Evolutionary conservation across 139 green algal species (phyloP).

Genomic region (Tetradesmus lagerheimii): DNA sequence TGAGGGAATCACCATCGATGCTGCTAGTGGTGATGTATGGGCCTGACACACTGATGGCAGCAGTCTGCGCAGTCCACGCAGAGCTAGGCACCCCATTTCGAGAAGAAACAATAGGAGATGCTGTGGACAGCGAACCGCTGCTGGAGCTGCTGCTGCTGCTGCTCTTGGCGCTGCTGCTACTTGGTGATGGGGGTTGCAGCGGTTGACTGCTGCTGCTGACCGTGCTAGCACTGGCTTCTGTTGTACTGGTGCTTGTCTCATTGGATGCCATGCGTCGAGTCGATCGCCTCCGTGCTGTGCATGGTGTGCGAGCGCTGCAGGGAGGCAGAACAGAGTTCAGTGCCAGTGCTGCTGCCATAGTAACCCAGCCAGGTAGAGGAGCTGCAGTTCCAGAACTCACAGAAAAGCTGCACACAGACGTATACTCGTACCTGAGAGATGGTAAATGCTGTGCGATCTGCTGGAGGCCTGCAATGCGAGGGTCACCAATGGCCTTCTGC

Average conservation of each 20-base stretch:
- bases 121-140: neutral
- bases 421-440: neutral
- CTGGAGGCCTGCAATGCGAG: neutral
- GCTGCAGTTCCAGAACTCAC: neutral
- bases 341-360: neutral
- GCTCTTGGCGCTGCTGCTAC: neutral
- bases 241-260: neutral
- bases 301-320: neutral
- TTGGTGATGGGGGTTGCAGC: neutral
- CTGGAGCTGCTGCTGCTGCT: conserved; percentile 1
- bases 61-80: neutral
- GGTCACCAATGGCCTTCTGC: neutral
- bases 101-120: neutral
- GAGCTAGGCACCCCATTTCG: neutral
- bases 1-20: conserved; percentile 35
- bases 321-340: neutral
- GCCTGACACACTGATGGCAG: conserved; percentile 37
- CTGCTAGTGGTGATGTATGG: conserved; percentile 43
- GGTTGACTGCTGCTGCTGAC: neutral
- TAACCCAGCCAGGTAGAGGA: neutral
- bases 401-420: neutral
- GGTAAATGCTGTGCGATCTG: neutral
- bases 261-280: neutral
- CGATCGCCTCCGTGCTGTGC: neutral
- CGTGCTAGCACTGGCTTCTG: neutral